phyloP scores from a whole-genome alignment of 352 stramenopile genomes.

The Aphanomyces astaci region DNA sequence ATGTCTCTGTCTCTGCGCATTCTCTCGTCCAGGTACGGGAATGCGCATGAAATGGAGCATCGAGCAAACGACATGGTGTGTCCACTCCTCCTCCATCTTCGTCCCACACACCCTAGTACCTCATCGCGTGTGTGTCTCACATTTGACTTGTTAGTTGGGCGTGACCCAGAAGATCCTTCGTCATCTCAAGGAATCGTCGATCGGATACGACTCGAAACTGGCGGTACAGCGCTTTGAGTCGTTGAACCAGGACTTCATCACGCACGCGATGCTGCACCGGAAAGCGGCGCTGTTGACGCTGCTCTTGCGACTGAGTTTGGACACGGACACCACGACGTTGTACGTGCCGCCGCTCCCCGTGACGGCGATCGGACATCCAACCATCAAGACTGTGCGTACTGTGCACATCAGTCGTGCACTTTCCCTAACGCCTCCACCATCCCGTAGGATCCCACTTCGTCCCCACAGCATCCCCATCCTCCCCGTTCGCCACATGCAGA shows the following conservation, averaged over 20 bases:
- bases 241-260: constrained; percentile 21
- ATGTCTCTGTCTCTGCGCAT: constrained; percentile 22
- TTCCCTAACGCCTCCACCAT: too few relatives aligned
- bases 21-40: constrained; percentile 15
- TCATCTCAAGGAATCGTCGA: constrained; percentile 10
- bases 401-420: too few relatives aligned
- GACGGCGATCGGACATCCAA: background rate
- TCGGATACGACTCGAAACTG: constrained; percentile 4
- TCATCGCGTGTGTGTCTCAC: background rate
- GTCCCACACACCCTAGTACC: too few relatives aligned
- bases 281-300: constrained; percentile 14
- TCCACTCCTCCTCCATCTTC: background rate
- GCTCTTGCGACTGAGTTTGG: constrained; percentile 14
- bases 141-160: background rate
- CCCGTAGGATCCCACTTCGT: background rate
- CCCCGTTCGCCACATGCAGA: background rate
- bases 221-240: constrained; percentile 13
- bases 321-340: constrained; percentile 7
- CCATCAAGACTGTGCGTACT: background rate
- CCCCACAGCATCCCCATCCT: background rate
- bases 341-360: constrained; percentile 9
- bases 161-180: constrained; percentile 16
- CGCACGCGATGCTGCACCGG: constrained; percentile 20
- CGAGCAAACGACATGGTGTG: constrained; percentile 17
- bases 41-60: background rate